phyloP scores from a whole-genome alignment of 2,329 filamentous ascomycete genomes.

The Sporothrix phasma region DNA sequence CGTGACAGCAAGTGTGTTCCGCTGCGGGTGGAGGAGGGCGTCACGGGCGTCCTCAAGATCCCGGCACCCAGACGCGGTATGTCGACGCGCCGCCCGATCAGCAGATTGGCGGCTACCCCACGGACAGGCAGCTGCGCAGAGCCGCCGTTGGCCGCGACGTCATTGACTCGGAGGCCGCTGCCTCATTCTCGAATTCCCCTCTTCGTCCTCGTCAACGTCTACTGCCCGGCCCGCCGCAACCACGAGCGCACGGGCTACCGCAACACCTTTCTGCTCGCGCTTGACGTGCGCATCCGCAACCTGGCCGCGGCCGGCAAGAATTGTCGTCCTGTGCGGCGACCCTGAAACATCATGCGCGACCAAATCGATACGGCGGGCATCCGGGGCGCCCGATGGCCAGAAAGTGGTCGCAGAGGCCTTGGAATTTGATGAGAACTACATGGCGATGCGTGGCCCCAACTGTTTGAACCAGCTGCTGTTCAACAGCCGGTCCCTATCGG shows the following conservation, averaged over 20 bases:
- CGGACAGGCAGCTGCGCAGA: constrained; percentile 48
- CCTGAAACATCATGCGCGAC: constrained; percentile 66
- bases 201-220: constrained; percentile 87
- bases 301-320: constrained; percentile 69
- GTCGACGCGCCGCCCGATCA: constrained; percentile 62
- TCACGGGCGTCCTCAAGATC: constrained; percentile 68
- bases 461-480: constrained; percentile 83
- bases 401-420: constrained; percentile 61
- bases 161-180: constrained; percentile 83
- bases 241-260: constrained; percentile 74
- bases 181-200: constrained; percentile 88
- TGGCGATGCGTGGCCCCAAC: constrained; percentile 58
- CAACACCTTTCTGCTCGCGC: constrained; percentile 63
- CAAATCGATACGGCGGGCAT: constrained; percentile 69
- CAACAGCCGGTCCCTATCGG: constrained; percentile 50
- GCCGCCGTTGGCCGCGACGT: constrained; percentile 54
- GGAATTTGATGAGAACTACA: constrained; percentile 56
- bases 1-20: constrained; percentile 77
- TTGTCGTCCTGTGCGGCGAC: constrained; percentile 77
- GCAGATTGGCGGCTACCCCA: constrained; percentile 84
- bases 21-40: constrained; percentile 85
- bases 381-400: constrained; percentile 31
- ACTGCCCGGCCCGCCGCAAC: constrained; percentile 83
- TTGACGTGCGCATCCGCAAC: constrained; percentile 80
- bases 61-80: constrained; percentile 60